Evolutionary conservation across 331 rosid species (phyloP).

Genomic region (Malus hybrid): DNA sequence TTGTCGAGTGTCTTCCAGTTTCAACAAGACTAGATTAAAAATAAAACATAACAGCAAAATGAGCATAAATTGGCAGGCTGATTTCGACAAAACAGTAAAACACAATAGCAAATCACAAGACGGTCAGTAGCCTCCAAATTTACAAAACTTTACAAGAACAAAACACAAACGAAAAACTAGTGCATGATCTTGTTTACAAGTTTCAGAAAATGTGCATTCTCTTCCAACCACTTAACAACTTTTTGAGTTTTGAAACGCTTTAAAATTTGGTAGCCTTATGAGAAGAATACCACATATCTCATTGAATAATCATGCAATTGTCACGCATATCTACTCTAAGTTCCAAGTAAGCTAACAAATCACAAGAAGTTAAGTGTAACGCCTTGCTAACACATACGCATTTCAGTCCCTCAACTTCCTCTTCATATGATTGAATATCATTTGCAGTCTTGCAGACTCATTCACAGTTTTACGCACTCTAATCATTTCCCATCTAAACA

Average conservation of each 20-base stretch:
- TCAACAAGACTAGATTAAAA: not conserved
- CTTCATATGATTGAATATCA: not conserved
- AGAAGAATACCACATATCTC: not conserved
- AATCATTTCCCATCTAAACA: not conserved
- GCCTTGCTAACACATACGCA: not conserved
- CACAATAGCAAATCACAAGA: too few species aligned
- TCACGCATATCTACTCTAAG: not conserved
- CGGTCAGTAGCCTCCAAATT: too few species aligned
- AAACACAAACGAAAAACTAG: too few species aligned
- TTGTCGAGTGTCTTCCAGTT: not conserved
- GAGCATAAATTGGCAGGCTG: not conserved
- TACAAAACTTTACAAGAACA: too few species aligned
- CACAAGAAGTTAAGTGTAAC: not conserved
- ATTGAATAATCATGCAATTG: not conserved
- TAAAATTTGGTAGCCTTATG: not conserved
- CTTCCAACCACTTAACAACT: not conserved
- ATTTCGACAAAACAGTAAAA: not conserved
- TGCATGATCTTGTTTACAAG: too few species aligned
- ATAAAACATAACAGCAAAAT: not conserved
- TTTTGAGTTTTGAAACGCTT: not conserved
- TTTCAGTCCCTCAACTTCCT: not conserved
- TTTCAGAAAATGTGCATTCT: not conserved
- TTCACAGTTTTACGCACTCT: not conserved
- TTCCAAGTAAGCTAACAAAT: not conserved
- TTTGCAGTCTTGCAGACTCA: not conserved